These are phyloP conservation scores for Thalassiosira livingstoniorum DNA, from an alignment of 352 stramenopile genomes.

Conservation along the genomic window DNA sequence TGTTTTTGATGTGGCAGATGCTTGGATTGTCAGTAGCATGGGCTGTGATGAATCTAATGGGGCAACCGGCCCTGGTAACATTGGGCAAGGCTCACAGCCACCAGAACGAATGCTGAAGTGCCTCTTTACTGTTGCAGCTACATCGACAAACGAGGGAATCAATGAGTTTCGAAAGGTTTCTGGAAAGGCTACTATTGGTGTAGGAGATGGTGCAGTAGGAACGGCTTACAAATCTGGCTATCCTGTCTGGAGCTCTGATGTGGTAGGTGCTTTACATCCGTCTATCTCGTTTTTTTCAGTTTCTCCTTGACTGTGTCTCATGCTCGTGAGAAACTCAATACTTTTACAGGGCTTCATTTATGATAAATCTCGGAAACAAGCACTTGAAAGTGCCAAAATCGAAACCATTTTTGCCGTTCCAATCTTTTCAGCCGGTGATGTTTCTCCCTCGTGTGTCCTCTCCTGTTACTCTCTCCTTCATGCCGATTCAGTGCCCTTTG, in stretches of 20 bases:
- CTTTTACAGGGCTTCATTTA: constrained; percentile 65
- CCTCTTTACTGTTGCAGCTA: constrained; percentile 62
- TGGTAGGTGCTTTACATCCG: constrained; percentile 45
- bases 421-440: constrained; percentile 70
- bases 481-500: constrained; percentile 75
- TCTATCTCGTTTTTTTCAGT: background rate
- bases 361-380: constrained; percentile 59
- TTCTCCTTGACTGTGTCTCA: background rate
- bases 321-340: background rate
- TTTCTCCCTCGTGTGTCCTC: constrained; percentile 74
- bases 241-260: constrained; percentile 83
- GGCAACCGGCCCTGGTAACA: background rate
- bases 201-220: constrained; percentile 80
- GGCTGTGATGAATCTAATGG: constrained; percentile 11
- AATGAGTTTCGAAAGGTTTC: constrained; percentile 66
- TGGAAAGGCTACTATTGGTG: constrained; percentile 64
- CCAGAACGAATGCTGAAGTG: constrained; percentile 57
- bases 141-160: constrained; percentile 41
- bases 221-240: constrained; percentile 77
- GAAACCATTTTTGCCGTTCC: constrained; percentile 80
- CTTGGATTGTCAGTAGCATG: constrained; percentile 62
- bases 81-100: background rate
- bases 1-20: constrained; percentile 84
- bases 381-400: constrained; percentile 76
- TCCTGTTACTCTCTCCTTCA: constrained; percentile 79